phyloP scores from a whole-genome alignment of 169 alveolate species.

The Cytauxzoon felis region DNA sequence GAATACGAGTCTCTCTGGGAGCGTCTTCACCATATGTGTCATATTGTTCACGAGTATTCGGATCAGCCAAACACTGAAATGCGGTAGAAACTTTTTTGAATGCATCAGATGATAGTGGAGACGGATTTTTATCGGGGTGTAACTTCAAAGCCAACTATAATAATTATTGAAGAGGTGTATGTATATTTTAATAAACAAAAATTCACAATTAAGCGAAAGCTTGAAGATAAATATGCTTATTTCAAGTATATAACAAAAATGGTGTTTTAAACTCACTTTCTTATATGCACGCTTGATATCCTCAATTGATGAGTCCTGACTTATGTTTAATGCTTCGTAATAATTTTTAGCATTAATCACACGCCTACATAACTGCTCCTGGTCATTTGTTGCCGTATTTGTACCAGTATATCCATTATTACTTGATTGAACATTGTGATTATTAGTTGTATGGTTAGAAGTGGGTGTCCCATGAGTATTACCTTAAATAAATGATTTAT shows the following conservation, averaged over 20 bases:
- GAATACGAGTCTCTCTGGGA: not conserved
- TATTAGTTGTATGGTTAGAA: not conserved
- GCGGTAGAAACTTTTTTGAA: conserved; percentile 89
- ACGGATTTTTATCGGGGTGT: conserved; percentile 95
- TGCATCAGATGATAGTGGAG: conserved; percentile 93
- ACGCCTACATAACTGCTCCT: conserved; percentile 56
- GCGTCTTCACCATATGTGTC: conserved; percentile 63
- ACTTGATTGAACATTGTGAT: conserved; percentile 17
- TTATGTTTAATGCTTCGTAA: conserved; percentile 87
- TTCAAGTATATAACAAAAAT: not conserved
- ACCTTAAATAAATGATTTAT: not conserved
- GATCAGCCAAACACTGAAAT: conserved; percentile 85
- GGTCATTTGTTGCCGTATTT: conserved; percentile 51
- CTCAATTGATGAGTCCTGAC: conserved; percentile 82
- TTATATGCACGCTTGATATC: conserved; percentile 90
- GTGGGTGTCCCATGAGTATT: not conserved
- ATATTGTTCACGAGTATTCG: conserved; percentile 82
- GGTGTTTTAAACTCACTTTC: conserved; percentile 58
- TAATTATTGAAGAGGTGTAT: not conserved
- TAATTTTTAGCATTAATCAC: conserved; percentile 81
- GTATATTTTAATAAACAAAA: not conserved
- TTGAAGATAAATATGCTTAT: not conserved
- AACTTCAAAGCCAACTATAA: conserved; percentile 84
- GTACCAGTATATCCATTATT: conserved; percentile 59
- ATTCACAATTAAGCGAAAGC: not conserved